Evolutionary conservation across 495 filamentous ascomycete species (phyloP).

Genomic region (Penicillium roqueforti): DNA sequence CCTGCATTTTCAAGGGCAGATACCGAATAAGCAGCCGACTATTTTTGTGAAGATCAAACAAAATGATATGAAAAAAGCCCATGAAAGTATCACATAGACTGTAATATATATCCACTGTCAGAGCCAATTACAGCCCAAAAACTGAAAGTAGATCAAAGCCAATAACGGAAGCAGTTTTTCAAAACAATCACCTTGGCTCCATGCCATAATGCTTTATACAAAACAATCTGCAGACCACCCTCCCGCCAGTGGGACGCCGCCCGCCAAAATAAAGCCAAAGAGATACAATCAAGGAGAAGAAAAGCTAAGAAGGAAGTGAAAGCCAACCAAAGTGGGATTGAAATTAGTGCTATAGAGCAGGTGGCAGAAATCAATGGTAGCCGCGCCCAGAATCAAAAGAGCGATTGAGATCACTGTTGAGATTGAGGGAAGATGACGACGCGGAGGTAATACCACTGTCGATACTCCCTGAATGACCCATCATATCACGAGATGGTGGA

Average conservation of each 20-base stretch:
- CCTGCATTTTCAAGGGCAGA: too few species aligned
- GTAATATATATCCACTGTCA: constrained; percentile 13
- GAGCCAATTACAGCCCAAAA: constrained; percentile 5
- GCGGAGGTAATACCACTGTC: constrained; percentile 27
- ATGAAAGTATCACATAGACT: constrained; percentile 4
- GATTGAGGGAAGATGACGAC: constrained; percentile 32
- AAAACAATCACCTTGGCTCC: constrained; percentile 22
- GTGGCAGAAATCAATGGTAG: constrained; percentile 5
- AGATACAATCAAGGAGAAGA: constrained; percentile 5
- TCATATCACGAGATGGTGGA: constrained; percentile 11
- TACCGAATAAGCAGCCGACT: too few species aligned
- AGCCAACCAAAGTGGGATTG: constrained; percentile 9
- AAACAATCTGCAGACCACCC: constrained; percentile 13
- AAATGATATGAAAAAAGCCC: background rate
- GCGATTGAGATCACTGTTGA: constrained; percentile 18
- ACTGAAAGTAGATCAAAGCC: constrained; percentile 3
- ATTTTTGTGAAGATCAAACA: background rate
- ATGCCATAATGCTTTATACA: constrained; percentile 24
- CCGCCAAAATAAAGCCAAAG: constrained; percentile 10
- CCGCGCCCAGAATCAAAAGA: constrained; percentile 17
- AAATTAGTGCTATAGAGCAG: background rate
- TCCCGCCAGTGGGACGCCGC: constrained; percentile 21
- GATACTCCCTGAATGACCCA: constrained; percentile 16
- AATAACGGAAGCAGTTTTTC: constrained; percentile 7
- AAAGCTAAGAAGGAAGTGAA: constrained; percentile 1